Evolutionary conservation across 768 basidiomycete species (phyloP).

Genomic region (Coprinellus aureogranulatus): DNA sequence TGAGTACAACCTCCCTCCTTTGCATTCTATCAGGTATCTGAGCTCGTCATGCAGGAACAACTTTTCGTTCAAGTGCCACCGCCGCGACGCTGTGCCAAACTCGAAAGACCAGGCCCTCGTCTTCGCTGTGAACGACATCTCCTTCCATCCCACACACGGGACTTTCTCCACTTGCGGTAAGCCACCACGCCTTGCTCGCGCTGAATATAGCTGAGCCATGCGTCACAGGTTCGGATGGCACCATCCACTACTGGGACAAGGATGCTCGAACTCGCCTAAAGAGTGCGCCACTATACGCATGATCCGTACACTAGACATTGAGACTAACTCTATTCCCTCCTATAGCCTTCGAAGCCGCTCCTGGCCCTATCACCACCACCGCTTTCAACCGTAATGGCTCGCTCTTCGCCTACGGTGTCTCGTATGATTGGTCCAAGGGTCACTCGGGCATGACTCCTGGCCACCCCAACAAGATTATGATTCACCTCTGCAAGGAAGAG

Average conservation of each 20-base stretch:
- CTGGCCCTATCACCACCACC: slow-evolving; percentile 76
- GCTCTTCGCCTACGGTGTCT: slow-evolving; percentile 89
- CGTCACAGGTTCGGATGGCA: slow-evolving; percentile 71
- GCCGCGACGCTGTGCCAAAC: slow-evolving; percentile 54
- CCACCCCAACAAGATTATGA: slow-evolving; percentile 75
- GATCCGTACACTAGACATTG: slow-evolving; percentile 2
- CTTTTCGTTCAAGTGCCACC: slow-evolving; percentile 87
- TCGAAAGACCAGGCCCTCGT: slow-evolving; percentile 68
- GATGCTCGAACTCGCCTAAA: slow-evolving; percentile 89
- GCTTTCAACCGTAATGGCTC: slow-evolving; percentile 85
- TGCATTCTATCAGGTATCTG: neutral
- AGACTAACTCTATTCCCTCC: neutral
- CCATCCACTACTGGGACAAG: slow-evolving; percentile 94
- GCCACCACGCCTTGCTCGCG: no score
- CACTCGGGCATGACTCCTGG: slow-evolving; percentile 77
- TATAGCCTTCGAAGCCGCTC: slow-evolving; percentile 68
- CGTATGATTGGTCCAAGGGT: slow-evolving; percentile 94
- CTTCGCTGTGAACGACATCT: slow-evolving; percentile 82
- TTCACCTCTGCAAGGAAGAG: slow-evolving; percentile 84
- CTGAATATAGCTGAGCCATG: slow-evolving; percentile 1
- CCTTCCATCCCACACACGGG: slow-evolving; percentile 80
- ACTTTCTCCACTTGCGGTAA: slow-evolving; percentile 80
- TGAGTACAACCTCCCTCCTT: slow-evolving; percentile 28
- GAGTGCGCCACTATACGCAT: slow-evolving; percentile 55
- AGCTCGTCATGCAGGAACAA: slow-evolving; percentile 71